Conservation (phyloP, 2,329 filamentous ascomycete species). For the Microsporum audouinii region DNA sequence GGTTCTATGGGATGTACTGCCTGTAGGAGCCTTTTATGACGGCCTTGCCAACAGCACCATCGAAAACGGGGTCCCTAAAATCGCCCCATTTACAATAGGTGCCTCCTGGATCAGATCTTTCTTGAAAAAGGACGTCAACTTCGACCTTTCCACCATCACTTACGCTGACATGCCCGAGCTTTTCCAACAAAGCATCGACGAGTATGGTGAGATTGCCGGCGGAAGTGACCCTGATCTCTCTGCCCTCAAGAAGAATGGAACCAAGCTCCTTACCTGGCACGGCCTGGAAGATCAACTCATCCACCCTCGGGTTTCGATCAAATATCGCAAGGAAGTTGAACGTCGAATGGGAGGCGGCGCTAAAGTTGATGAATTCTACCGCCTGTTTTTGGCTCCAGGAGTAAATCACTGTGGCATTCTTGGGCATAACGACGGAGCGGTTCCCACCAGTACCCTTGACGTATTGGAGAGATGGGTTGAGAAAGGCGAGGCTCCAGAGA, state of each 20-base stretch:
- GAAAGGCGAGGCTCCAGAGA: background rate
- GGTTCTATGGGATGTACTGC: background rate
- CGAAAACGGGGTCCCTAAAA: background rate
- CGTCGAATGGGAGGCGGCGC: background rate
- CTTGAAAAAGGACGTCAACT: slow-evolving; percentile 2
- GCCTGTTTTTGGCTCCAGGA: slow-evolving; percentile 1
- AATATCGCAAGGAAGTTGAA: background rate
- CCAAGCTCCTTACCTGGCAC: slow-evolving; percentile 1
- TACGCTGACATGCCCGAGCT: background rate
- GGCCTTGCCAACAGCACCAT: background rate
- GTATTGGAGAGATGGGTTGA: slow-evolving; percentile 3
- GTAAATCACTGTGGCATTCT: slow-evolving; percentile 3
- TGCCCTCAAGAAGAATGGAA: background rate
- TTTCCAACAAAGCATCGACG: background rate
- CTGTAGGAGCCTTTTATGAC: background rate
- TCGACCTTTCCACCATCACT: background rate
- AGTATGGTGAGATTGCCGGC: background rate
- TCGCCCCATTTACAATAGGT: background rate
- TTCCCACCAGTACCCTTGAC: background rate
- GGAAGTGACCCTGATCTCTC: background rate
- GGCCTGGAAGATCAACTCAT: background rate
- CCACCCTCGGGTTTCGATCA: background rate
- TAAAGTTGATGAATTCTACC: background rate
- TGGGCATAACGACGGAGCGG: background rate
- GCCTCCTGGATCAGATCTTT: background rate